These are phyloP conservation scores for Fraxinus sp. DNA, from an alignment of 305 asterid species.

Conservation along the genomic window DNA sequence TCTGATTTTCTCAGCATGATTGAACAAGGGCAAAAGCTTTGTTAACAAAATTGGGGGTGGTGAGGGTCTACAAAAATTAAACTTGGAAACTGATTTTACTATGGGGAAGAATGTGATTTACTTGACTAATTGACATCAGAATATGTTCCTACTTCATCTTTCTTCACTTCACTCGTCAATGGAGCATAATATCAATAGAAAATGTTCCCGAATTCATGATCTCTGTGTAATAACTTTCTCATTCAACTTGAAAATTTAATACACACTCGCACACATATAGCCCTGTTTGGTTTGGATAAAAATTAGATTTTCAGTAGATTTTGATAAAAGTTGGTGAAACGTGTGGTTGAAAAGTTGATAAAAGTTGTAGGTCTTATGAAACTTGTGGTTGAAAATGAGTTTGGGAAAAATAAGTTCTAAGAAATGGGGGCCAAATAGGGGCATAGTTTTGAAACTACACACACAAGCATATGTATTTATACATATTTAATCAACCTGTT, in stretches of 20 bases:
- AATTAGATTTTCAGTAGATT: background rate
- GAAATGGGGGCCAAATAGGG: background rate
- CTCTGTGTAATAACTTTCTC: slow-evolving; percentile 13
- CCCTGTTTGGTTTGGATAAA: background rate
- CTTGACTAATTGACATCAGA: background rate
- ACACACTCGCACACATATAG: background rate
- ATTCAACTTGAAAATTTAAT: background rate
- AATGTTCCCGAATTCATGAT: slow-evolving; percentile 2
- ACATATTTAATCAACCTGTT: slow-evolving; percentile 3
- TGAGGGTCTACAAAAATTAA: background rate
- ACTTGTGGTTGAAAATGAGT: background rate
- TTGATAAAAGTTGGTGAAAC: background rate
- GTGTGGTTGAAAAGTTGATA: background rate
- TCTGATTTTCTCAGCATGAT: background rate
- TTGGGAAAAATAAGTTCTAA: background rate
- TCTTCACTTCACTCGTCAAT: background rate
- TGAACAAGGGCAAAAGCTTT: background rate
- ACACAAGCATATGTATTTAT: background rate
- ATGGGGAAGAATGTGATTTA: background rate
- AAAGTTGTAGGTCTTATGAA: background rate
- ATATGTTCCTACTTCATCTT: background rate
- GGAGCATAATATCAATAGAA: background rate
- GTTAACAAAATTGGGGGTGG: background rate
- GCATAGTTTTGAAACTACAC: background rate
- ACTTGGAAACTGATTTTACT: background rate